Base-by-base conservation (phyloP, 164 flowering plant species). In the Tinospora cordifolia region DNA sequence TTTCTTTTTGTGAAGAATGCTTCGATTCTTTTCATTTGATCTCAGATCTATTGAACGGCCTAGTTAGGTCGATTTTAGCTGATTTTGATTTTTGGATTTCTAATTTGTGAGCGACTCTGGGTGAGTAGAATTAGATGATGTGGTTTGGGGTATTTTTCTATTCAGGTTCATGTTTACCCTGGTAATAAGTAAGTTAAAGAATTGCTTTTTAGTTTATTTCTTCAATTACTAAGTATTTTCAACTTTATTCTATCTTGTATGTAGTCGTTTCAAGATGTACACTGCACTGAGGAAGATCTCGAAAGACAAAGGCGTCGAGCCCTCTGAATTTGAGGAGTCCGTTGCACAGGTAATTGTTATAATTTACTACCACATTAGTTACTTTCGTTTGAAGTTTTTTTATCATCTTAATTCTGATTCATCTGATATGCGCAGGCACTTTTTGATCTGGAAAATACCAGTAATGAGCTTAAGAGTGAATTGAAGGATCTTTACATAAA, bases 221-320 rank as follows among this genome's bases (percentile, higher is more conserved):
- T 30, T 7, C 8, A 10, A 9, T 54, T 3, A 54, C 22, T 21
- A 54, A 54, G 24, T 54, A 5, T 8, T 54, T 9, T 54, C 21
- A 54, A 21, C n/a, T 54, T 54, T 21, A 19, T 25, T 8, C 14
- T 0, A 27, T 51, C 13, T 26, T 54, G 49, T 41, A 44, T n/a
- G 15, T 40, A 74, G 81, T 69, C 15, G 57, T 36, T 72, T 72
- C 75, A 88, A 82, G 75, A 90, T 90, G 95, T 90, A 64, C 68
- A 82, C 88, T 0, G 72, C 89, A 6, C 69, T 30, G 79, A 82
- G 83, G 78, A 88, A 88, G 73, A 88, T 90, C 74, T 83, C 77
- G 39, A 90, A 88, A 41, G 92, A 90, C 70, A 87, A 85, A 78
- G 88, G 75, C 76, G 84, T 71, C 19, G 90, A 87, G 6, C 88